These are phyloP conservation scores for Nelumbo lutea DNA, from an alignment of 164 flowering plant genomes.

Conservation along the genomic window DNA sequence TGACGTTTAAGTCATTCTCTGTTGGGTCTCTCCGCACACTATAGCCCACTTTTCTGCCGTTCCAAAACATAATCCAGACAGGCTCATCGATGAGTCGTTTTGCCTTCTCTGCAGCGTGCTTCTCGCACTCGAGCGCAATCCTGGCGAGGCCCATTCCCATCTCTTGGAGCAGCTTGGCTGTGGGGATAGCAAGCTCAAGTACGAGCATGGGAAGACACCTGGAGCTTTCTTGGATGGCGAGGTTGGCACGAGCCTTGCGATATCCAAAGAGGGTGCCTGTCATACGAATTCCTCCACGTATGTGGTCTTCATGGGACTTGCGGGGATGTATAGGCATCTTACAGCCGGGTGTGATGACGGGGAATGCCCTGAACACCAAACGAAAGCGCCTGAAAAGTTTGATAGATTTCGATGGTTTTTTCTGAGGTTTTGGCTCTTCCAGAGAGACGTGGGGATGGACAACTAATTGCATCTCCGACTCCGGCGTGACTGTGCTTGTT, in stretches of 20 bases:
- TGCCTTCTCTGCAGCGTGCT: constrained; percentile 27
- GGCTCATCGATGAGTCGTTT: constrained; percentile 61
- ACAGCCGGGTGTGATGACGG: constrained; percentile 49
- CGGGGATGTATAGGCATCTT: constrained; percentile 26
- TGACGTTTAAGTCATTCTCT: constrained; percentile 58
- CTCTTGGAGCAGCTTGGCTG: constrained; percentile 58
- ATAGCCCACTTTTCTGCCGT: constrained; percentile 68
- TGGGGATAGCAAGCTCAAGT: constrained; percentile 69
- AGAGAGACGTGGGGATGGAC: constrained; percentile 25
- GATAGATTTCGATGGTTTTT: constrained; percentile 18
- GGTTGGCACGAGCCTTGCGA: constrained; percentile 50
- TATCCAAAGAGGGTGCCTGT: constrained; percentile 76
- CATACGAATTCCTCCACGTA: constrained; percentile 43
- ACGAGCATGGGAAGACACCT: constrained; percentile 53
- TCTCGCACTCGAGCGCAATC: constrained; percentile 79
- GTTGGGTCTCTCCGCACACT: constrained; percentile 56
- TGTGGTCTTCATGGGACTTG: constrained; percentile 23
- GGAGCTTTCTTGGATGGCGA: constrained; percentile 65
- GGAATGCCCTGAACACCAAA: constrained; percentile 56
- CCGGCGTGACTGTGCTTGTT: constrained; percentile 8
- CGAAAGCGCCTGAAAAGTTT: constrained; percentile 48
- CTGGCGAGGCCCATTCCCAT: constrained; percentile 73
- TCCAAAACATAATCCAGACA: constrained; percentile 73
- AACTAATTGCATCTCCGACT: constrained; percentile 10
- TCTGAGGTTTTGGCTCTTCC: constrained; percentile 34